phyloP scores from a whole-genome alignment of 179 eudicot species.

The Spinacia oleracea region DNA sequence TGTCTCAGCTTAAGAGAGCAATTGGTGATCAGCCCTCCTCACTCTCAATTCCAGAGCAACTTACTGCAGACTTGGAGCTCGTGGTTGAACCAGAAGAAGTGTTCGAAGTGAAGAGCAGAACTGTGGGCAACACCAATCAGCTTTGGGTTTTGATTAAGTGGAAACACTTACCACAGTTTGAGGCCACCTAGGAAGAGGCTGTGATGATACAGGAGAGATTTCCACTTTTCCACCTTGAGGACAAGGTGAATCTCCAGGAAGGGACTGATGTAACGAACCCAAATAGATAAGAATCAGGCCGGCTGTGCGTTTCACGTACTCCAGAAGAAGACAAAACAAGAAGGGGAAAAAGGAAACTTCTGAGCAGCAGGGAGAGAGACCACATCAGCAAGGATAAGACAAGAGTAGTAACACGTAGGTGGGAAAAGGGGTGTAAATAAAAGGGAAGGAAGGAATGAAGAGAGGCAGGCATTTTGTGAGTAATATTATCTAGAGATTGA shows the following conservation, averaged over 20 bases:
- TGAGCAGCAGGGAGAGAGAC: too few relatives aligned
- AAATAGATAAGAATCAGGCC: too few relatives aligned
- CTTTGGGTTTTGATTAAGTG: not conserved
- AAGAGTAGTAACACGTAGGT: too few relatives aligned
- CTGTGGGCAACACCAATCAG: too few relatives aligned
- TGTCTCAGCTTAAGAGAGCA: not conserved
- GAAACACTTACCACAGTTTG: not conserved
- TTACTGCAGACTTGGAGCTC: not conserved
- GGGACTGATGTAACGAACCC: not conserved
- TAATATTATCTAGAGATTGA: too few relatives aligned
- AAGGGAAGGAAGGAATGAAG: too few relatives aligned
- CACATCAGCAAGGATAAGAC: too few relatives aligned
- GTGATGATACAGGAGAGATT: not conserved
- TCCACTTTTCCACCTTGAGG: not conserved
- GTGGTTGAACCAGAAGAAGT: not conserved
- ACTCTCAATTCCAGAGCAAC: not conserved
- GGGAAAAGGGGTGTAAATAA: too few relatives aligned
- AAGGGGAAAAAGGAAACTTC: too few relatives aligned
- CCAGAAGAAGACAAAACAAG: too few relatives aligned
- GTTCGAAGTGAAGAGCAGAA: not conserved
- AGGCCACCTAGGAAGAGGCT: not conserved
- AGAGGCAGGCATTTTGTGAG: too few relatives aligned
- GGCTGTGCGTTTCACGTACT: too few relatives aligned
- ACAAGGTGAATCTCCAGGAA: not conserved
- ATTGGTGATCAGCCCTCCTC: not conserved